Evolutionary conservation across 139 green algal genomes (phyloP), one percentile per base, ranked within the genome.

Genomic region (Monoraphidium neglectum): DNA sequence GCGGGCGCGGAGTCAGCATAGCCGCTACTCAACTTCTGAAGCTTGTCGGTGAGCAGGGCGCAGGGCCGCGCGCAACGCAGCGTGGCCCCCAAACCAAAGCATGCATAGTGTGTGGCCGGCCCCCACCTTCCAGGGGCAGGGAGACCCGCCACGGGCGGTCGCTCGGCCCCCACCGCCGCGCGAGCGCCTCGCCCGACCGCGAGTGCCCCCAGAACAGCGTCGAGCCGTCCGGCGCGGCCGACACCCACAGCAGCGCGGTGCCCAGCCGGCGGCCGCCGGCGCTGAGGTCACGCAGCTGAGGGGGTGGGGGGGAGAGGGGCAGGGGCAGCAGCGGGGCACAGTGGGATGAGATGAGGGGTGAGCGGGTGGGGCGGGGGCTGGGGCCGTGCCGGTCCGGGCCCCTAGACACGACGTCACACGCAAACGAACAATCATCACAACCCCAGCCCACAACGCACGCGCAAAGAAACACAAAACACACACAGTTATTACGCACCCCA

Each of bases 201-300:
- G 57, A 40, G n/a, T 74, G 75, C 24, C 74, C 77, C 84, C 84
- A 89, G 49, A 89, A 77, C 3, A 89, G 77, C 2, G 80, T 89
- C 59, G 57, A 77, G 63, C 84, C 84, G 69, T 89, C 84, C 40
- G 71, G 71, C 53, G 84, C 64, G 5, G 84, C 84, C 35, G 74
- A 70, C 51, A 86, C 64, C 30, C 79, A 75, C 46, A 89, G 24
- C 32, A 59, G 46, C n/a, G 62, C 77, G 10, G 1, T 33, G n/a
- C 77, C 84, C 59, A 89, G 57, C 43, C 83, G 30, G 16, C 23
- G 30, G 2, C 28, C 40, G 18, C 69, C 51, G 13, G 54, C 33
- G 61, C 61, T 43, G 28, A 47, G 43, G 43, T 51, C 61, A 38
- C 30, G 61, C 23, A 40, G 61, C 30, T 68, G 26, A 43, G 33